Evolutionary conservation across 495 filamentous ascomycete species (phyloP).

Genomic region (Aspergillus bridgeri): DNA sequence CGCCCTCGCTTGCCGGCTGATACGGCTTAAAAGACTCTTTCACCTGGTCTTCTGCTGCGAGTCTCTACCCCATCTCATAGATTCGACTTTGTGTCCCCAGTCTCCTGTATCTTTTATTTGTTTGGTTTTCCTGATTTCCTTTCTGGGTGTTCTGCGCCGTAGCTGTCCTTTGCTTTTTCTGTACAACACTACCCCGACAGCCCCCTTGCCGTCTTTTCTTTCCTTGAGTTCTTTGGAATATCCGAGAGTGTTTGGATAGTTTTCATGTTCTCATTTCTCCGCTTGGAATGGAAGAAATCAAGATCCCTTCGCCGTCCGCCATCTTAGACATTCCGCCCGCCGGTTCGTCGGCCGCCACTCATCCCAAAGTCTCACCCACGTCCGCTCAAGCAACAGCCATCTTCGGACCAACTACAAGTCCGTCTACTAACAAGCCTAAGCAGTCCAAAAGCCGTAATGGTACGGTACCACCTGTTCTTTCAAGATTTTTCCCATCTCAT

Average conservation of each 20-base stretch:
- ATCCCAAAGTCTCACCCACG: conserved; percentile 33
- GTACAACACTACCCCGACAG: neutral
- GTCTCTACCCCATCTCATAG: conserved; percentile 1
- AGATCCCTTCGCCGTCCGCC: conserved; percentile 61
- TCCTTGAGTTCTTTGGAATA: conserved; percentile 1
- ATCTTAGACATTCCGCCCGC: conserved; percentile 49
- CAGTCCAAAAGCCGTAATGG: conserved; percentile 84
- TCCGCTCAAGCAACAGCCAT: conserved; percentile 28
- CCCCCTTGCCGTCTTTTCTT: neutral
- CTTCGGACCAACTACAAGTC: conserved; percentile 23
- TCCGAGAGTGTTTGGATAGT: neutral
- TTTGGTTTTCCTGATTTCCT: neutral
- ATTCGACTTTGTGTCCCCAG: neutral
- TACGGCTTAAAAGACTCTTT: conserved; percentile 7
- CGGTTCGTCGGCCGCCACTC: conserved; percentile 19
- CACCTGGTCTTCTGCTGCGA: conserved; percentile 14
- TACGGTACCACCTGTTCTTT: conserved; percentile 39
- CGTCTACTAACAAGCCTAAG: conserved; percentile 55
- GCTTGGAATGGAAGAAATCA: conserved; percentile 57
- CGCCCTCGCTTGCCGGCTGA: conserved; percentile 7
- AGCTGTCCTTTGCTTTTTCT: neutral
- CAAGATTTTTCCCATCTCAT: neutral
- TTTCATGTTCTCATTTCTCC: conserved; percentile 4
- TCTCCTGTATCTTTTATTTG: conserved; percentile 4
- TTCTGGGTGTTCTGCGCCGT: neutral